A percentile compares a stretch with the other conserved stretches of the same genome.
Evolutionary conservation across 768 basidiomycete genomes (phyloP).

Genomic region (Exsudoporus frostii): DNA sequence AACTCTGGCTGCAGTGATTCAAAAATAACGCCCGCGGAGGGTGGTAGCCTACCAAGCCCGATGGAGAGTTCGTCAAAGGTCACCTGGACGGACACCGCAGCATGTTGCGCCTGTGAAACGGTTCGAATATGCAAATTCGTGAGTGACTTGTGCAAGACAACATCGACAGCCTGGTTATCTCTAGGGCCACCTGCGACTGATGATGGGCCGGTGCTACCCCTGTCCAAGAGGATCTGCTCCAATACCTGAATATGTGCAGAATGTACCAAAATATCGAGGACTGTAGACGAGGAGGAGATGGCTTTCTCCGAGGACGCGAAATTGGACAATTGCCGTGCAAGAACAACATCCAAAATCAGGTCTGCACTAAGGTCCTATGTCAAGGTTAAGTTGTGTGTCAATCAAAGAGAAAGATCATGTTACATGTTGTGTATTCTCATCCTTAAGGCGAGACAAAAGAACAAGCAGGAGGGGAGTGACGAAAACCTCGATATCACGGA

Average conservation of each 20-base stretch:
- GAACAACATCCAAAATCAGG: conserved; percentile 39
- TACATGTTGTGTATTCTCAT: conserved; percentile 48
- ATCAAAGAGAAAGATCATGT: conserved; percentile 13
- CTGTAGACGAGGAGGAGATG: conserved; percentile 14
- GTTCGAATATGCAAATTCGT: conserved; percentile 16
- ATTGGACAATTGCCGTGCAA: conserved; percentile 38
- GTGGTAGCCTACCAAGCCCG: conserved; percentile 8
- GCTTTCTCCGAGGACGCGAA: conserved; percentile 26
- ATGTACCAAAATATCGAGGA: conserved; percentile 44
- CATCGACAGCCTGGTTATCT: conserved; percentile 12
- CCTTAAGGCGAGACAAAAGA: conserved; percentile 41
- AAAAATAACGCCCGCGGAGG: not conserved
- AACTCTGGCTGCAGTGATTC: conserved; percentile 18
- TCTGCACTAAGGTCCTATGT: conserved; percentile 38
- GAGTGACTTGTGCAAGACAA: conserved; percentile 17
- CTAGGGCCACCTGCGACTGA: not conserved
- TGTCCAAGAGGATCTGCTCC: conserved; percentile 40
- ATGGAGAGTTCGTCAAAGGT: conserved; percentile 18
- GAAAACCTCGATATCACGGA: conserved; percentile 37
- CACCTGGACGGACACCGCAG: not conserved
- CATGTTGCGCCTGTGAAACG: not conserved
- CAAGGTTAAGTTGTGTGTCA: conserved; percentile 5
- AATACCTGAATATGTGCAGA: conserved; percentile 40
- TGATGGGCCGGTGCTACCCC: not conserved
- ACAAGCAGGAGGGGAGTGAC: conserved; percentile 57